Conservation (phyloP, 177 flowering plant species). For the Vitis hybrid region DNA sequence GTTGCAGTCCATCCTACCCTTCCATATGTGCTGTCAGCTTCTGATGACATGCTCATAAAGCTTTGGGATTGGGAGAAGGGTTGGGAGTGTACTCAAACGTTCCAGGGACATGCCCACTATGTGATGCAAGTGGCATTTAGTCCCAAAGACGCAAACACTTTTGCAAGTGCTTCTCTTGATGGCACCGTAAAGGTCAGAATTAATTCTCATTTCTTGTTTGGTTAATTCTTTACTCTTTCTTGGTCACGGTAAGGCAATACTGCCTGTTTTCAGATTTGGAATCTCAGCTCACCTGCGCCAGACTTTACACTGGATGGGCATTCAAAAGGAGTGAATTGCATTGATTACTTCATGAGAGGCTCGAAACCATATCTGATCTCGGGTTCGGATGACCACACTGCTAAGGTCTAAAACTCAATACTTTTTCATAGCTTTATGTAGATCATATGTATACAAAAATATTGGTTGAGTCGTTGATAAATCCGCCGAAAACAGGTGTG, state of each 20-base stretch:
- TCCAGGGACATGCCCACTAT: conserved; percentile 14
- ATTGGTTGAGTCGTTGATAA: background rate
- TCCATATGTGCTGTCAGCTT: conserved; percentile 10
- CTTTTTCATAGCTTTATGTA: background rate
- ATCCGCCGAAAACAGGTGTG: background rate
- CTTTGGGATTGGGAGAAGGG: conserved; percentile 19
- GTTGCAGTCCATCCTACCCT: conserved; percentile 13
- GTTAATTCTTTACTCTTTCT: background rate
- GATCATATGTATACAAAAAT: background rate
- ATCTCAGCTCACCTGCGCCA: background rate
- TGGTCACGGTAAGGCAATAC: background rate
- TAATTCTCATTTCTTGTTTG: background rate
- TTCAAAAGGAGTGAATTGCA: conserved; percentile 11
- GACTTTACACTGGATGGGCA: conserved; percentile 8
- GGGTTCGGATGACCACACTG: conserved; percentile 19
- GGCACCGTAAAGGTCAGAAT: conserved; percentile 12
- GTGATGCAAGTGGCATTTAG: conserved; percentile 14
- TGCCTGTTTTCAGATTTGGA: conserved; percentile 6
- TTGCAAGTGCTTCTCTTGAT: conserved; percentile 18
- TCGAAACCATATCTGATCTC: conserved; percentile 7
- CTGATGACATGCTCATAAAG: conserved; percentile 13
- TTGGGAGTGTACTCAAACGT: conserved; percentile 10
- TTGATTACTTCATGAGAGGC: conserved; percentile 19
- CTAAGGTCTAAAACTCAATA: background rate
- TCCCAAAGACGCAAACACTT: conserved; percentile 8